A percentile compares a stretch with the other conserved stretches of the same genome.
These are phyloP conservation scores for Diatrype stigma DNA, from an alignment of 2,329 filamentous ascomycete genomes.

Conservation along the genomic window DNA sequence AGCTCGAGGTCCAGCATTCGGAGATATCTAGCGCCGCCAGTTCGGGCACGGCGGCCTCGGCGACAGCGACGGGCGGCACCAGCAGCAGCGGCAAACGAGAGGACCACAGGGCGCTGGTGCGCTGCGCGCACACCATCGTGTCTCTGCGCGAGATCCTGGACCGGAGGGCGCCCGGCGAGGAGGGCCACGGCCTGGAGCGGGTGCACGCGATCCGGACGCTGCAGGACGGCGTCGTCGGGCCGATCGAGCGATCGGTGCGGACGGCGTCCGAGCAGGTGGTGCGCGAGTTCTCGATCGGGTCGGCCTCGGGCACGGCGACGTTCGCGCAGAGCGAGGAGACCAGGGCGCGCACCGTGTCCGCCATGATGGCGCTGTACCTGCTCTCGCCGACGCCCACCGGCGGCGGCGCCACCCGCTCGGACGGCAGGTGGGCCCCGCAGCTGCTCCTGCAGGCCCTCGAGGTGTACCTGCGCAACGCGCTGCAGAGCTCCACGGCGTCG, in stretches of 20 bases:
- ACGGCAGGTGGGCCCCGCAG: slow-evolving; percentile 61
- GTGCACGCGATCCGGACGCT: slow-evolving; percentile 70
- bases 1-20: slow-evolving; percentile 79
- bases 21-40: slow-evolving; percentile 51
- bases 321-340: slow-evolving; percentile 69
- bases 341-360: slow-evolving; percentile 68
- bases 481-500: slow-evolving; percentile 73
- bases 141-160: slow-evolving; percentile 70
- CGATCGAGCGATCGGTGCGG: slow-evolving; percentile 70
- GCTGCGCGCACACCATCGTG: slow-evolving; percentile 75
- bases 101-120: slow-evolving; percentile 74
- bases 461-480: slow-evolving; percentile 72
- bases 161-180: slow-evolving; percentile 63
- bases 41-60: background rate
- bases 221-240: slow-evolving; percentile 63
- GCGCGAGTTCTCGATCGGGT: slow-evolving; percentile 75
- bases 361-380: slow-evolving; percentile 72
- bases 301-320: slow-evolving; percentile 44
- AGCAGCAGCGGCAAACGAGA: slow-evolving; percentile 48
- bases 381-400: slow-evolving; percentile 62
- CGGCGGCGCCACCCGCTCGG: no score
- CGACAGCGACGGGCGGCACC: slow-evolving; percentile 25
- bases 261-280: slow-evolving; percentile 73
- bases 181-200: slow-evolving; percentile 70
- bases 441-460: slow-evolving; percentile 75